phyloP scores from a whole-genome alignment of 2,329 filamentous ascomycete genomes.

The Ceratocystis eucalypticola region DNA sequence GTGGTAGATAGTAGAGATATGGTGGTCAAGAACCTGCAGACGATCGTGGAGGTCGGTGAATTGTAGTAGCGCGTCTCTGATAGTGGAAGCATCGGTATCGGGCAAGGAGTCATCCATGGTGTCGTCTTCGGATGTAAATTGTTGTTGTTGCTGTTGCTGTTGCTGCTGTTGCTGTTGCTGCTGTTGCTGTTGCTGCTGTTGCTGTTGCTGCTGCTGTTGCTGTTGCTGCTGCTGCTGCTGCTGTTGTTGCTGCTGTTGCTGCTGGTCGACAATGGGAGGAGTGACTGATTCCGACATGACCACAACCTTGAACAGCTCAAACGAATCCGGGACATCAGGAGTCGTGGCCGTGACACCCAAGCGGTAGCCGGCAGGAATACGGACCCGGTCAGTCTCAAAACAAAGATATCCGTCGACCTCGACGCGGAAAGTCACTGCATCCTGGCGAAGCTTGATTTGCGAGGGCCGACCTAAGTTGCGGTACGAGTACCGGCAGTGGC shows the following conservation, averaged over 20 bases:
- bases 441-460: conserved; percentile 59
- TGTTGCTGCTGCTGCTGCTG: conserved; percentile 24
- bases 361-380: conserved; percentile 64
- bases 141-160: conserved; percentile 24
- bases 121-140: conserved; percentile 18
- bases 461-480: conserved; percentile 81
- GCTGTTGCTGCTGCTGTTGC: conserved; percentile 24
- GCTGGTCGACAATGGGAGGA: conserved; percentile 23
- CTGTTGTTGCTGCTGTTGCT: conserved; percentile 20
- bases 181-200: conserved; percentile 27
- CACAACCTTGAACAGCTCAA: conserved; percentile 80
- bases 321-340: conserved; percentile 83
- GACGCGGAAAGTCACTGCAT: conserved; percentile 54
- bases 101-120: conserved; percentile 32
- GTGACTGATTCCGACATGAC: conserved; percentile 45
- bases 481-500: conserved; percentile 81
- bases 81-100: conserved; percentile 36
- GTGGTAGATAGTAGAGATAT: conserved; percentile 49
- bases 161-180: conserved; percentile 27
- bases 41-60: conserved; percentile 78
- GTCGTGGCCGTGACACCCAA: conserved; percentile 82
- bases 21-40: conserved; percentile 59
- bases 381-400: conserved; percentile 70
- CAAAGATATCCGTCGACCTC: conserved; percentile 67
- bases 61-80: conserved; percentile 44